Conservation (phyloP, 176 grass and related monocot species). For the Rhipidocladum racemiflorum region DNA sequence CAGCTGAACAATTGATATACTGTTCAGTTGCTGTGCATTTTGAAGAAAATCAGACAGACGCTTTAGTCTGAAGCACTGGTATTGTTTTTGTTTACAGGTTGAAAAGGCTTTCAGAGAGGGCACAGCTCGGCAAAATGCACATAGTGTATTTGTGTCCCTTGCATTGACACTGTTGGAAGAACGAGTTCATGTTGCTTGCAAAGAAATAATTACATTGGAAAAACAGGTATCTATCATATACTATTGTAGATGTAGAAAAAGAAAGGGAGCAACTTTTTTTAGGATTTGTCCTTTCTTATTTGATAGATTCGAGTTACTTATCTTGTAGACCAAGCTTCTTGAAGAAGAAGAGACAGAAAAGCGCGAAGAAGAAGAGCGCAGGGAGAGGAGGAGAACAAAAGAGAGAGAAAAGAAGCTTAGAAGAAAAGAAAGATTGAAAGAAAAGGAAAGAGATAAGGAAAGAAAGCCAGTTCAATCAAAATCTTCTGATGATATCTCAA, state of each 20-base stretch:
- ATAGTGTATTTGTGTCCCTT: constrained; percentile 89
- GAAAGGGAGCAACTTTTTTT: background rate
- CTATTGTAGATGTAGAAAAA: background rate
- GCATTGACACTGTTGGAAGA: constrained; percentile 88
- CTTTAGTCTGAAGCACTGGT: background rate
- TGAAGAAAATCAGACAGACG: background rate
- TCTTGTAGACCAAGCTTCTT: constrained; percentile 65
- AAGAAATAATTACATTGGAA: constrained; percentile 92
- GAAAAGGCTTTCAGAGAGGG: constrained; percentile 97
- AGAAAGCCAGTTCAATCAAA: constrained; percentile 38
- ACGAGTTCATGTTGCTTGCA: constrained; percentile 88
- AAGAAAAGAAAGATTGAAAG: constrained; percentile 80
- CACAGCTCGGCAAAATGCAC: constrained; percentile 89
- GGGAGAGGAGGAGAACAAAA: constrained; percentile 67
- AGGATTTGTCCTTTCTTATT: background rate
- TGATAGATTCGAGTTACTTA: background rate
- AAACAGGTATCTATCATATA: constrained; percentile 64
- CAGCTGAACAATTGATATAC: background rate
- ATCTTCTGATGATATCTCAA: constrained; percentile 3
- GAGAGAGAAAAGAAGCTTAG: constrained; percentile 87
- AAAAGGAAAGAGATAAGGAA: constrained; percentile 63
- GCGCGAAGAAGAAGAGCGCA: constrained; percentile 76
- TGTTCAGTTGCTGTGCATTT: background rate
- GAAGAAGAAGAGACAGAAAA: constrained; percentile 95
- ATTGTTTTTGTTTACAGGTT: constrained; percentile 41